Evolutionary conservation across 768 basidiomycete genomes (phyloP), one percentile per base, ranked within the genome.

Genomic region (Lactifluus volemus): DNA sequence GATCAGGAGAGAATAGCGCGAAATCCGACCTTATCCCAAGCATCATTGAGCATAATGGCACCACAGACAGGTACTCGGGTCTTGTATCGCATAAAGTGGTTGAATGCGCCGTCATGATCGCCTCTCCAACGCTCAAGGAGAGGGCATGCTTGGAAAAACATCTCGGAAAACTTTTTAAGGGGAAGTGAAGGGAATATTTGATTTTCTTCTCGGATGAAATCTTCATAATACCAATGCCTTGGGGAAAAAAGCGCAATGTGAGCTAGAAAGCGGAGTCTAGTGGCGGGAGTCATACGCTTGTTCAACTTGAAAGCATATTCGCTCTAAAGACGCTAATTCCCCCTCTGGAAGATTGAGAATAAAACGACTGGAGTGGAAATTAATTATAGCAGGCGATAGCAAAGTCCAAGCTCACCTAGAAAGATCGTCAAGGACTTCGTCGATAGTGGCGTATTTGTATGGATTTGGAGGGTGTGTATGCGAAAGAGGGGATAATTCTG

Each of bases 171-270:
- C 68, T 84, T 87, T 77, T 95, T 93, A 67, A 98, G 84, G 17
- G 87, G 84, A 62, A 93, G 78, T 1, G 93, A 89, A 1, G 93
- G 96, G 47, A 98, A 85, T 60, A 84, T 83, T 9, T 87, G 85
- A 59, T 93, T 89, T 73, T 89, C 83, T 71, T 95, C 93, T 47
- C 97, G 89, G 65, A 98, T 85, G 68, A 97, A 98, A 73, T 99
- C 97, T 78, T 98, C 97, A 69, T 99, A 99, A 73, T 92, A 99
- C 96, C 96, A 99, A 72, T 98, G 96, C n/a, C 95, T 97, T 70
- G 9, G 48, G 25, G 9, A 3, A 52, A 53, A 62, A 65, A 19
- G 65, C 50, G 63, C 60, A 58, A 53, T 61, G 61, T 41, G 62
- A 48, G 41, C 55, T 60, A 59, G 38, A 53, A 29, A 47, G 63